phyloP scores from a whole-genome alignment of 495 filamentous ascomycete species.

The Daldinia grandis region DNA sequence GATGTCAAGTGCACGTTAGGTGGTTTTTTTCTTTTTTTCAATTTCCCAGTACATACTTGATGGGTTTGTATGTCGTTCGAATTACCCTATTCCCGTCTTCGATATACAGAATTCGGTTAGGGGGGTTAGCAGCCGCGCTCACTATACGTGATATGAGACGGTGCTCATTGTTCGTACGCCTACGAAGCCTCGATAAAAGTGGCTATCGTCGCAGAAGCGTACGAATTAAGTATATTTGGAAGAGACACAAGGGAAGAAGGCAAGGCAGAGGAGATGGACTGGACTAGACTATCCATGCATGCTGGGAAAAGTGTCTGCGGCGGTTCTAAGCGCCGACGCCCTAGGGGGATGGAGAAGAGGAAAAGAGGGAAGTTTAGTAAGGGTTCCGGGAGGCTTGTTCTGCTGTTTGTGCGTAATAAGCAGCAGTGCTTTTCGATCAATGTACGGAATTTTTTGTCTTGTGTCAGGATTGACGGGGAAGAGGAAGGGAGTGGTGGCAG shows the following conservation, averaged over 20 bases:
- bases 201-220: slow-evolving; percentile 3
- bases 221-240: slow-evolving; percentile 10
- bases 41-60: slow-evolving; percentile 47
- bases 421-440: neutral
- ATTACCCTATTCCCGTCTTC: slow-evolving; percentile 5
- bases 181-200: slow-evolving; percentile 8
- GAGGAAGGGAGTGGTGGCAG: neutral
- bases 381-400: neutral
- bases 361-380: neutral
- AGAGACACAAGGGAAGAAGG: neutral
- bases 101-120: neutral
- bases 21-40: slow-evolving; percentile 21
- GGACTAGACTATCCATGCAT: neutral
- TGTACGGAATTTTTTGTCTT: neutral
- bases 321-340: neutral
- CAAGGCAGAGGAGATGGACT: slow-evolving; percentile 1
- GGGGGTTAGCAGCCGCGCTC: neutral
- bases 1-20: slow-evolving; percentile 8
- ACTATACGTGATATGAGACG: neutral
- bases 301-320: neutral
- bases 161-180: slow-evolving; percentile 5
- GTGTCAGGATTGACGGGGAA: neutral
- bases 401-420: neutral
- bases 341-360: neutral
- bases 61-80: slow-evolving; percentile 21